Base-by-base conservation (phyloP, 805 yeast species). In the Kluyveromyces dobzhanskii region DNA sequence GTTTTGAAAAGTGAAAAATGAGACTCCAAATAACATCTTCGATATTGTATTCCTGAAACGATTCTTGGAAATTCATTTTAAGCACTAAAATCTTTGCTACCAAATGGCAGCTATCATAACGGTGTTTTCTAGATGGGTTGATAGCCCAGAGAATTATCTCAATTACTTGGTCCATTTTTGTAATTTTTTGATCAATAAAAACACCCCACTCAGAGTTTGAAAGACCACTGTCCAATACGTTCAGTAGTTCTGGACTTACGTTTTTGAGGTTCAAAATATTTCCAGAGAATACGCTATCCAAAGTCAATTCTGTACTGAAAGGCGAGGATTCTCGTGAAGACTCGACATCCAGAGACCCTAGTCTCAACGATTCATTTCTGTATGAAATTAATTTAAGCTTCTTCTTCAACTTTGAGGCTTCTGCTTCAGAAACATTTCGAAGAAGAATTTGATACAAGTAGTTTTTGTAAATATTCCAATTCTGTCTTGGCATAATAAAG, bases 281-380 rank as follows among this genome's bases (percentile, higher is more conserved):
- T n/a, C 37, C 31, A 2, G 37, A 23, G 27, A 41, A 38, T 9
- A 25, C 26, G 16, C 13, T 19, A 17, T 31, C 31, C 18, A 24
- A 26, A 12, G 17, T 7, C 2, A 32, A 3, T 3, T 48, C 54
- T 16, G 34, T 32, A 8, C 55, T 42, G 32, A 44, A 51, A 29
- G 45, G 46, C 0, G 73, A 57, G 3, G 68, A 48, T 31, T 69
- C 55, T 75, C 75, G 70, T 35, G 55, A 5, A 67, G 43, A 1
- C 64, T 55, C 18, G 11, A 32, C 39, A 14, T 48, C 31, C 7
- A 48, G 25, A n/a, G 48, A 63, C 50, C 75, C 76, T 33, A 77
- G 65, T 70, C 78, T 76, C 38, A 82, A 62, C 2, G 86, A 79
- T 59, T 81, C 86, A 54, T 82, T 82, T 51, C 88, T 62, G 50